Percentiles rank a stretch among this genome's conserved stretches.
phyloP scores from a whole-genome alignment of 495 filamentous ascomycete species.

The Xylaria telfairii region DNA sequence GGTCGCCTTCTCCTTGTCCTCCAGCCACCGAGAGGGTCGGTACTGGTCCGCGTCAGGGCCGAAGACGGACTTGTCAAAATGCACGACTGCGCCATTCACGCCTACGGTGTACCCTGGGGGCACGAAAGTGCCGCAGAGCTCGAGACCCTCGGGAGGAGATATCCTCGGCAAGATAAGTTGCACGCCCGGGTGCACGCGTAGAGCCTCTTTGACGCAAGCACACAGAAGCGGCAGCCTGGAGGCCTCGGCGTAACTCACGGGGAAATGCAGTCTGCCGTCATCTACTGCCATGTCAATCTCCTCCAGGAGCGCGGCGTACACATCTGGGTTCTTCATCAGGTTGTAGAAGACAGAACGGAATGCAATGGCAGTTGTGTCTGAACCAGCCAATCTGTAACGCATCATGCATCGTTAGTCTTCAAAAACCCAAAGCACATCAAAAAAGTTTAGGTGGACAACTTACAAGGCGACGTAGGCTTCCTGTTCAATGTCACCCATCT shows the following conservation, averaged over 20 bases:
- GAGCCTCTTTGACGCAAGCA: conserved; percentile 62
- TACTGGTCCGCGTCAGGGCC: conserved; percentile 39
- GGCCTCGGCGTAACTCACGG: conserved; percentile 51
- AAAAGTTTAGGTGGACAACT: conserved; percentile 7
- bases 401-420: not conserved
- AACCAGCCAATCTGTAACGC: conserved; percentile 39
- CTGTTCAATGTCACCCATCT: conserved; percentile 15
- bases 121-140: conserved; percentile 37
- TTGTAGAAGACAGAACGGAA: conserved; percentile 57
- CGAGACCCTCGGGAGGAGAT: conserved; percentile 33
- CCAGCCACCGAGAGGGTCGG: conserved; percentile 41
- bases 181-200: conserved; percentile 59
- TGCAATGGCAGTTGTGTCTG: conserved; percentile 58
- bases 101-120: conserved; percentile 39
- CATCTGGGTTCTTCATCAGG: conserved; percentile 50
- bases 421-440: not conserved
- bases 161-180: conserved; percentile 53
- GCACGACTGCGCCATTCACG: conserved; percentile 35
- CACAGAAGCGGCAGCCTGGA: conserved; percentile 59
- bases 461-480: conserved; percentile 22
- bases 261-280: conserved; percentile 40
- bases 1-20: conserved; percentile 34
- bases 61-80: conserved; percentile 38
- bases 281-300: conserved; percentile 46
- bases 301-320: conserved; percentile 47